Evolutionary conservation across 2,329 filamentous ascomycete species (phyloP).

Genomic region (Fusarium pseudoanthophilum): DNA sequence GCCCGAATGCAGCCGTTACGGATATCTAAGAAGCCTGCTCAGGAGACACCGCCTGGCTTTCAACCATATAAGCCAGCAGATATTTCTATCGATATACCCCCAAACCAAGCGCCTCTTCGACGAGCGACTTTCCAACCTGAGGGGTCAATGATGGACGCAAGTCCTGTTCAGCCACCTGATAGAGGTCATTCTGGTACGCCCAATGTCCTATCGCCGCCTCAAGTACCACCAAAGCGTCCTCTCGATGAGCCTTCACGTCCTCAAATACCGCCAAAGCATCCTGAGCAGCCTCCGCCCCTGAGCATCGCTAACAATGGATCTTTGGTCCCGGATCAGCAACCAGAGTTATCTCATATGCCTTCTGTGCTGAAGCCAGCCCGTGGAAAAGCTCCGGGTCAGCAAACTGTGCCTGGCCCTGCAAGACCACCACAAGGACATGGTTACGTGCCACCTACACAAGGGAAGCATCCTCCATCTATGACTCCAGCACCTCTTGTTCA

Average conservation of each 20-base stretch:
- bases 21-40: conserved; percentile 14
- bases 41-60: conserved; percentile 1
- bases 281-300: neutral
- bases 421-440: conserved; percentile 20
- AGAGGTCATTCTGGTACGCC: conserved; percentile 38
- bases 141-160: conserved; percentile 36
- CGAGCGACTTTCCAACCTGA: conserved; percentile 43
- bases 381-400: conserved; percentile 27
- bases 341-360: conserved; percentile 31
- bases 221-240: conserved; percentile 35
- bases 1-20: conserved; percentile 20
- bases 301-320: neutral
- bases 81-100: conserved; percentile 9
- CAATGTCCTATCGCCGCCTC: conserved; percentile 38
- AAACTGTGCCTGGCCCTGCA: neutral
- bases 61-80: conserved; percentile 35
- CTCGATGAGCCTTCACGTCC: conserved; percentile 9
- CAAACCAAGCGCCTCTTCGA: conserved; percentile 12
- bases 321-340: conserved; percentile 12
- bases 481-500: conserved; percentile 37
- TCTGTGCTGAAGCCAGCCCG: conserved; percentile 42
- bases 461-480: conserved; percentile 41
- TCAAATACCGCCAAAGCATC: conserved; percentile 11
- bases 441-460: conserved; percentile 39
- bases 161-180: conserved; percentile 27